A percentile compares a stretch with the other conserved stretches of the same genome.
These are phyloP conservation scores for Coemansia sp. DNA, from an alignment of 192 early-diverging fungal genomes.

Conservation along the genomic window DNA sequence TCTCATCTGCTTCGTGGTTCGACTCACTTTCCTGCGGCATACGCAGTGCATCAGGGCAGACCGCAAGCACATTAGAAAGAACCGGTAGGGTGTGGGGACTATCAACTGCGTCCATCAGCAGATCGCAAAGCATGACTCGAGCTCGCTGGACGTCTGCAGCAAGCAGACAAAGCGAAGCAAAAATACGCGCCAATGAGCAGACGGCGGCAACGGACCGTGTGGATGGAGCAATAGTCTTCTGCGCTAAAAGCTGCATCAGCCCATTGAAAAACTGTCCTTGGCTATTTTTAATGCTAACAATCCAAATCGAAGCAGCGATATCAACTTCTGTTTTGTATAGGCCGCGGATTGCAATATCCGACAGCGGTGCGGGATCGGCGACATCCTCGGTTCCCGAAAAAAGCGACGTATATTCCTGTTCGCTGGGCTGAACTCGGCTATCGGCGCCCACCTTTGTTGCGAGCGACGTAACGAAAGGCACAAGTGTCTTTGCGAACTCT, in stretches of 20 bases:
- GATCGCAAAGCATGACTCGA: conserved; percentile 41
- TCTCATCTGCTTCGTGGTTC: not conserved
- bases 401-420: not conserved
- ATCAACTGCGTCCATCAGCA: conserved; percentile 54
- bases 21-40: conserved; percentile 7
- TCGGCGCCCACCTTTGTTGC: not conserved
- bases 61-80: conserved; percentile 33
- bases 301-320: conserved; percentile 31
- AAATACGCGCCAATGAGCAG: conserved; percentile 46
- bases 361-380: not conserved
- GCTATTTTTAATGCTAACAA: conserved; percentile 26
- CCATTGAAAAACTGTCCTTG: conserved; percentile 24
- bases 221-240: conserved; percentile 23
- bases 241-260: conserved; percentile 34
- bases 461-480: not conserved
- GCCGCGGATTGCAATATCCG: not conserved
- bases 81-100: conserved; percentile 43
- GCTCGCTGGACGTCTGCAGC: conserved; percentile 44
- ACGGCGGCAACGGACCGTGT: conserved; percentile 15
- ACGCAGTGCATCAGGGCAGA: conserved; percentile 40
- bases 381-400: too few species aligned
- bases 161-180: conserved; percentile 34
- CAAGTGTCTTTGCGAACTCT: conserved; percentile 8
- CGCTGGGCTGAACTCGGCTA: not conserved
- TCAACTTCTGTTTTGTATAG: conserved; percentile 31